Evolutionary conservation across 2,329 filamentous ascomycete species (phyloP), one percentile per base, ranked within the genome.

Genomic region (Neobulgaria alba): DNA sequence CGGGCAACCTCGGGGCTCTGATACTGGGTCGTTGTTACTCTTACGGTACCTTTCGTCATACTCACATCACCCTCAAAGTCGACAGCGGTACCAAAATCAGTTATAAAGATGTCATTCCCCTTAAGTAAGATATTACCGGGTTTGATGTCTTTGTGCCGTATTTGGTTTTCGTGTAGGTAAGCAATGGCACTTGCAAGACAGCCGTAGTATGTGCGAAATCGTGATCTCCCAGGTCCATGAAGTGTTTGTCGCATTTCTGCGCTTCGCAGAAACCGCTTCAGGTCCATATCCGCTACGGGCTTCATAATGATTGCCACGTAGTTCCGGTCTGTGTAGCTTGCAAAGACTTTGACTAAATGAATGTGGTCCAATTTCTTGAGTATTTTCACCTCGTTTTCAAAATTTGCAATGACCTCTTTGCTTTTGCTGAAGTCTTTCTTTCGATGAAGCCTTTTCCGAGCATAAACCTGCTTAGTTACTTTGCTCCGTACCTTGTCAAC

Each of bases 221-320:
- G 29, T 31, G 31, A 17, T 36, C 41, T 35, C 18, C 39, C 33
- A 12, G 37, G 19, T 14, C 23, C 19, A 9, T 29, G 18, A 15
- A 36, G 17, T 14, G 17, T 29, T n/a, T n/a, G 3, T 3, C 19
- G 18, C 29, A 23, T 3, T 29, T 19, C 12, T 17, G 20, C 4
- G 23, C 23, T 26, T 26, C 12, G 7, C 7, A 43, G 35, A n/a
- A 37, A 36, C 12, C 30, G 23, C 9, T 37, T 38, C n/a, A 58
- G 38, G 26, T 56, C 52, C 34, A 38, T 43, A 4, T 57, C 50
- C 14, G 54, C 55, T 12, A 57, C 48, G 12, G 55, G 55, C 17
- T 26, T 35, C 48, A 57, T 54, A 4, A 55, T 31, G 5, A 56
- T 17, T 10, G 39, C 50, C 18, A 55, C 34, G 21, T 44, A 53